Conservation (phyloP, 106 monocot genomes). For the Dioscorea alata region DNA sequence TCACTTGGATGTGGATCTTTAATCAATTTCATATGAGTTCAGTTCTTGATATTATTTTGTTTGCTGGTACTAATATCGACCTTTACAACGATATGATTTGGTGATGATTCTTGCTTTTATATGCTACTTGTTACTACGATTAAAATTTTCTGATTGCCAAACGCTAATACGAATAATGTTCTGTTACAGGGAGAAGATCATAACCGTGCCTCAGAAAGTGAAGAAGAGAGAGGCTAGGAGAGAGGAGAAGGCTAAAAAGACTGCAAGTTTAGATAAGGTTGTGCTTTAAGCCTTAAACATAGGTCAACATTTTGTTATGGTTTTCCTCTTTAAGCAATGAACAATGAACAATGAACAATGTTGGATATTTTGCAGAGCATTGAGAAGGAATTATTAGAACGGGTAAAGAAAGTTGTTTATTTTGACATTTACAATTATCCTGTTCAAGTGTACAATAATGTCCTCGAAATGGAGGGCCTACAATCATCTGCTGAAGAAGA, state of each 20-base stretch:
- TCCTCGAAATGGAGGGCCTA: slow-evolving; percentile 65
- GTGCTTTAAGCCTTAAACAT: neutral
- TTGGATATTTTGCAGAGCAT: slow-evolving; percentile 57
- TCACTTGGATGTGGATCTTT: too few species aligned
- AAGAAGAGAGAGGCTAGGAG: slow-evolving; percentile 81
- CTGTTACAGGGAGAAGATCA: slow-evolving; percentile 72
- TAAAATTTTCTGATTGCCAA: neutral
- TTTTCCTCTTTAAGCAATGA: neutral
- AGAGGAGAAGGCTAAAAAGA: slow-evolving; percentile 85
- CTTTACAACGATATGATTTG: too few species aligned
- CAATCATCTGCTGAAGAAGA: slow-evolving; percentile 40
- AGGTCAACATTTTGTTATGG: neutral
- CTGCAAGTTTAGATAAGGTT: slow-evolving; percentile 88
- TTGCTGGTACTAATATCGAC: too few species aligned
- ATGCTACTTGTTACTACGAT: neutral
- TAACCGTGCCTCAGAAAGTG: slow-evolving; percentile 86
- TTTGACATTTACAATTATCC: slow-evolving; percentile 85
- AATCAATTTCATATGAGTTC: too few species aligned
- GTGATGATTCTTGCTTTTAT: too few species aligned
- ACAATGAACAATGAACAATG: neutral
- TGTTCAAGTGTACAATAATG: slow-evolving; percentile 42
- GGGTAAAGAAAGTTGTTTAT: slow-evolving; percentile 79
- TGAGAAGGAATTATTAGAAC: slow-evolving; percentile 78
- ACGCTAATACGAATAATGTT: neutral
- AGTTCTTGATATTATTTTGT: too few species aligned